Conservation (phyloP, 441 rosid genomes). For the Aleurites moluccanus region DNA sequence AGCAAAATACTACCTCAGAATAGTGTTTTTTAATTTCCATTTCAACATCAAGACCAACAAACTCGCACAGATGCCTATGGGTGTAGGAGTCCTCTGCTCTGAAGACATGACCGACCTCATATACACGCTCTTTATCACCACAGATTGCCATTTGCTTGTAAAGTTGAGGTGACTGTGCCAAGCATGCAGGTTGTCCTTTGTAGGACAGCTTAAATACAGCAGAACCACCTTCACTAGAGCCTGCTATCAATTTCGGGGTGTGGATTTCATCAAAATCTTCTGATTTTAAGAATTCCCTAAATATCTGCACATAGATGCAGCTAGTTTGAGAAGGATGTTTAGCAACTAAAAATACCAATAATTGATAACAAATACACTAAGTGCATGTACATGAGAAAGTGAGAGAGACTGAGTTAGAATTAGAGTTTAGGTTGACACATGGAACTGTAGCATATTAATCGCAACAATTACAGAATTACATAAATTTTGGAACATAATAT, state of each 20-base stretch:
- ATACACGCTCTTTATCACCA: constrained; percentile 68
- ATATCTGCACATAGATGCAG: constrained; percentile 44
- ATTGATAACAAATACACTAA: background rate
- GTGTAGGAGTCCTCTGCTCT: constrained; percentile 83
- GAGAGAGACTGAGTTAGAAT: background rate
- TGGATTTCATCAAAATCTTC: constrained; percentile 69
- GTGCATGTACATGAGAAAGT: background rate
- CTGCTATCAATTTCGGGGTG: constrained; percentile 80
- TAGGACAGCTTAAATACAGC: constrained; percentile 87
- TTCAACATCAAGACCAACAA: constrained; percentile 83
- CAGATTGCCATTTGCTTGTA: constrained; percentile 80
- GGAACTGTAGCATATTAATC: background rate
- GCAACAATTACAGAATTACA: background rate
- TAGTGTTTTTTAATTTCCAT: constrained; percentile 84
- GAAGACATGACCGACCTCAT: constrained; percentile 74
- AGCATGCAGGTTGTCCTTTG: constrained; percentile 79
- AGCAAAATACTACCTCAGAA: constrained; percentile 53
- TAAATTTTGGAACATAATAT: background rate
- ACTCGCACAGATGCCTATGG: constrained; percentile 87
- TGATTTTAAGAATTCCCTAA: constrained; percentile 53
- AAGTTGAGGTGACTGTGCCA: constrained; percentile 91
- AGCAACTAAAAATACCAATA: background rate
- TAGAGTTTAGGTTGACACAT: background rate
- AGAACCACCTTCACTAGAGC: constrained; percentile 95
- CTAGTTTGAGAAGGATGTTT: background rate